Evolutionary conservation across 768 basidiomycete species (phyloP).

Genomic region (Terana coerulea): DNA sequence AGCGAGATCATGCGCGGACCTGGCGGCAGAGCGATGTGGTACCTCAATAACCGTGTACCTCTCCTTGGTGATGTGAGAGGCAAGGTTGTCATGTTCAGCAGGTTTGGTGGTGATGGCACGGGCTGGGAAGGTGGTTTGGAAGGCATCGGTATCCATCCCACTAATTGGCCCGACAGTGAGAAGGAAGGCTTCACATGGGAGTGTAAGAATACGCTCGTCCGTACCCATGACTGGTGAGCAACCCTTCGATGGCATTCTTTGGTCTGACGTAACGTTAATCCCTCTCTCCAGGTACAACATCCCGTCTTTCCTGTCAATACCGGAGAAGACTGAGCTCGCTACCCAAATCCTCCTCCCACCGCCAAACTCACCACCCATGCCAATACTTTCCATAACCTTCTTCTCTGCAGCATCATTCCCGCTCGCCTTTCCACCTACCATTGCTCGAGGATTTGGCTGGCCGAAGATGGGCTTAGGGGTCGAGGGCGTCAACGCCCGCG

Average conservation of each 20-base stretch:
- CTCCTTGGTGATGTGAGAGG: conserved; percentile 81
- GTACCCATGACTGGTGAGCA: conserved; percentile 85
- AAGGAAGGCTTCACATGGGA: conserved; percentile 77
- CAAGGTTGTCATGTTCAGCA: conserved; percentile 79
- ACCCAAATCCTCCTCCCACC: conserved; percentile 49
- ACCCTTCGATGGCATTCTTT: background rate
- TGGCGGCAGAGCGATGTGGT: conserved; percentile 66
- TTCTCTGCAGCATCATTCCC: conserved; percentile 82
- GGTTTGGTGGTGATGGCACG: conserved; percentile 69
- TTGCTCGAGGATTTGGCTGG: conserved; percentile 86
- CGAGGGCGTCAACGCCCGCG: conserved; percentile 81
- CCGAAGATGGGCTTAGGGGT: conserved; percentile 71
- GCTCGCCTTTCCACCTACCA: conserved; percentile 67
- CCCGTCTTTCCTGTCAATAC: conserved; percentile 73
- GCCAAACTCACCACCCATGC: conserved; percentile 28
- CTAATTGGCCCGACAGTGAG: conserved; percentile 77
- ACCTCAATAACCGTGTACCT: conserved; percentile 77
- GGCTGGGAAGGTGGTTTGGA: conserved; percentile 69
- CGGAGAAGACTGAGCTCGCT: conserved; percentile 70
- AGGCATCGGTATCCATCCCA: conserved; percentile 85
- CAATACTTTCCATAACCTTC: conserved; percentile 69
- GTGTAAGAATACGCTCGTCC: conserved; percentile 63
- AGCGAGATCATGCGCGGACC: conserved; percentile 57
- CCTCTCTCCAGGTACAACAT: conserved; percentile 66
- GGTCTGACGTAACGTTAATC: conserved; percentile 1